Percentiles rank a stretch among this genome's conserved stretches.
phyloP scores from a whole-genome alignment of 2,329 filamentous ascomycete genomes.

The Biscogniauxia marginata region DNA sequence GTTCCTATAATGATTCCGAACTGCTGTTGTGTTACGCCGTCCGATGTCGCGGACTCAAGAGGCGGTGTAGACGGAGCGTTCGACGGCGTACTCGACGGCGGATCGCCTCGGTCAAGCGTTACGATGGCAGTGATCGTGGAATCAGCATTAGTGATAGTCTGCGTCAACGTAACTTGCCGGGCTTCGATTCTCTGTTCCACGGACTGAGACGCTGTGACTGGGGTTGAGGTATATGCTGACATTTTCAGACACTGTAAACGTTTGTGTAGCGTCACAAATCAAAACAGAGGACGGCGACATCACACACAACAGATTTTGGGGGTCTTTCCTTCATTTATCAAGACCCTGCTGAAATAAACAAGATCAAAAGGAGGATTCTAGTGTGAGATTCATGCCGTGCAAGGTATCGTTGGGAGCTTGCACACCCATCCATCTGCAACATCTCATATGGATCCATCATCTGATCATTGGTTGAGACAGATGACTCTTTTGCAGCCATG shows the following conservation, averaged over 20 bases:
- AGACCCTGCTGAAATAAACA: background rate
- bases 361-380: background rate
- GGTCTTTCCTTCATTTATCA: background rate
- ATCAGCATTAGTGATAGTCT: constrained; percentile 29
- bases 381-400: background rate
- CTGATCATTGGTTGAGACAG: constrained; percentile 22
- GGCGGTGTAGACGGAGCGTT: too few species aligned
- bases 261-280: background rate
- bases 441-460: constrained; percentile 21
- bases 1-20: constrained; percentile 28
- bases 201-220: background rate
- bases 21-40: constrained; percentile 17
- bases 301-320: background rate
- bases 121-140: constrained; percentile 28
- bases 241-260: constrained; percentile 4
- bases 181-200: constrained; percentile 7
- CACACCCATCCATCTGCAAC: constrained; percentile 20
- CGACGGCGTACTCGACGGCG: too few species aligned
- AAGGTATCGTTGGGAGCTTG: background rate
- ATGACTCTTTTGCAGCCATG: constrained; percentile 14
- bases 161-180: constrained; percentile 30
- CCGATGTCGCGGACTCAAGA: constrained; percentile 13
- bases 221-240: constrained; percentile 1
- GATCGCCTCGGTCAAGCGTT: constrained; percentile 25
- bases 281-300: background rate